Evolutionary conservation across 371 early-diverging fungal species (phyloP).

Genomic region (Umbelopsis sp.): DNA sequence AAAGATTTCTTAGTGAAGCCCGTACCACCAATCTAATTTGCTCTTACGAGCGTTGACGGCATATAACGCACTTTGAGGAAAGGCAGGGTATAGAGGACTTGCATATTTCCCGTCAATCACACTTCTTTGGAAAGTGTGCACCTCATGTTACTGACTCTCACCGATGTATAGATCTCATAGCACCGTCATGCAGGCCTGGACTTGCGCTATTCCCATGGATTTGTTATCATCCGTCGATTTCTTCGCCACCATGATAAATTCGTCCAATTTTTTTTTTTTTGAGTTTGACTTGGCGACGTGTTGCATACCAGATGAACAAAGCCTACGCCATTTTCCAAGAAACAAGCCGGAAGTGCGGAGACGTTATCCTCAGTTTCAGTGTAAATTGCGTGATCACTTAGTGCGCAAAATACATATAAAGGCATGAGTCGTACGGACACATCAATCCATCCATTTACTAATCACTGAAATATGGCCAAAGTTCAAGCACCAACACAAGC

Average conservation of each 20-base stretch:
- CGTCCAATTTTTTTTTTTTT: conserved; percentile 17
- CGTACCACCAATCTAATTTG: neutral
- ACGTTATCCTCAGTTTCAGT: conserved; percentile 1
- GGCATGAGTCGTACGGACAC: neutral
- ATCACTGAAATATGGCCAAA: neutral
- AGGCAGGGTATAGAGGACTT: no score
- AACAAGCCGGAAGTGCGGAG: neutral
- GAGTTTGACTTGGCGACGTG: conserved; percentile 5
- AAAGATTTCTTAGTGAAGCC: neutral
- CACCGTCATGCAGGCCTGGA: neutral
- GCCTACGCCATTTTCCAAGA: neutral
- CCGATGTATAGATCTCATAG: no score
- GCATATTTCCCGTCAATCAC: no score
- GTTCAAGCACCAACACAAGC: conserved; percentile 3
- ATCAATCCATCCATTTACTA: neutral
- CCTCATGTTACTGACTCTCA: no score
- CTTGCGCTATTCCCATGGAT: neutral
- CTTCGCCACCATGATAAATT: conserved; percentile 9
- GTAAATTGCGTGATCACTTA: conserved; percentile 17
- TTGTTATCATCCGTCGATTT: conserved; percentile 6
- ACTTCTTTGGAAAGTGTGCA: no score
- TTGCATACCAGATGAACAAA: conserved; percentile 12
- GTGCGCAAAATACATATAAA: neutral
- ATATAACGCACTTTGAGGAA: conserved; percentile 3
- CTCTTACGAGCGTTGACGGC: neutral